Evolutionary conservation across 257 asterid genomes (phyloP), one percentile per base, ranked within the genome.

Genomic region (Forsythia viridissima): DNA sequence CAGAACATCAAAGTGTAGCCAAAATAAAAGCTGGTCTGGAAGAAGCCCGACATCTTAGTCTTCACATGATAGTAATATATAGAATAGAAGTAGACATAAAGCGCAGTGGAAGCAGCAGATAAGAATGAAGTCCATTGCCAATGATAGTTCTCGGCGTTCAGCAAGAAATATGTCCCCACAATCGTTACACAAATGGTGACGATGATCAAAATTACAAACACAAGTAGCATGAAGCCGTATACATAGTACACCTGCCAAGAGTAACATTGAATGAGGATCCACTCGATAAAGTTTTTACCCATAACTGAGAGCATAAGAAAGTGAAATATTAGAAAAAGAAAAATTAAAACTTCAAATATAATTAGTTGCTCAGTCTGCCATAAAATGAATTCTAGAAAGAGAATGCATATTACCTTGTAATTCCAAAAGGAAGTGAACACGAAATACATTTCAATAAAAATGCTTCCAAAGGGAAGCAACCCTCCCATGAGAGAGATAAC

Each of bases 381-480:
- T 51, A 11, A 12, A 51, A 51, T 51, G n/a, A 63, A 30, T 8
- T 36, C 34, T 30, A 76, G 0, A 74, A 15, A 37, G 10, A 76
- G 41, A 46, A 69, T 13, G 55, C 0, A 41, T 16, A 74, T 78
- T 84, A 92, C 97, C 97, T 92, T 91, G 91, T 92, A 91, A 83
- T 92, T 92, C 96, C 97, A 92, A 91, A 92, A 92, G 86, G 97
- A 92, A 70, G 97, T 91, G 94, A 92, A 92, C 84, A 92, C 97
- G 43, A 92, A 92, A 76, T 91, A 92, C 96, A 92, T 92, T 86
- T 92, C 96, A 46, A 92, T 92, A 68, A 92, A 92, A 79, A 92
- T 92, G 91, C 96, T 92, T 67, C 96, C 97, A 38, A 92, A 92
- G 44, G 97, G 96, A 81, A 92, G 96, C 72, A 92, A 86, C 73